These are phyloP conservation scores for Dioscorea dumetorum DNA, from an alignment of 106 monocot genomes.

Conservation along the genomic window DNA sequence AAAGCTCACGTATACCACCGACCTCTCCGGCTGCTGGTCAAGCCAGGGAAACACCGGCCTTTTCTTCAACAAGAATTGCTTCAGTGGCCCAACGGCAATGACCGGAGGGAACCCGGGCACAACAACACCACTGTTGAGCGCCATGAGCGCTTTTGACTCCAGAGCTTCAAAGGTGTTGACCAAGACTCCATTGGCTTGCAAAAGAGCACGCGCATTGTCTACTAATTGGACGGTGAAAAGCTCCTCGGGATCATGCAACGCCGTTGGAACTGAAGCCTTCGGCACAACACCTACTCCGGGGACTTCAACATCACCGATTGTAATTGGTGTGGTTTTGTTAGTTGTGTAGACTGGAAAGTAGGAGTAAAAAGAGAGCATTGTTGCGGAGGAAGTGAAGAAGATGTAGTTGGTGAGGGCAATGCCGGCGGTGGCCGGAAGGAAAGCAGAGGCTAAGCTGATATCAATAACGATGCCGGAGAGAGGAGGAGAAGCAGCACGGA, in stretches of 20 bases:
- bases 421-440: conserved; percentile 13
- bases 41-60: conserved; percentile 16
- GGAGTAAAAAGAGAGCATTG: conserved; percentile 26
- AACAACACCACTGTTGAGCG: conserved; percentile 14
- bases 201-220: conserved; percentile 7
- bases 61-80: background rate
- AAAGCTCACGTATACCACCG: conserved; percentile 38
- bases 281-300: conserved; percentile 15
- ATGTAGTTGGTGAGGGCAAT: conserved; percentile 22
- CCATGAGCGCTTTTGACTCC: conserved; percentile 18
- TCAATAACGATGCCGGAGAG: conserved; percentile 29
- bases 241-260: conserved; percentile 16
- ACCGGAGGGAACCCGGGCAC: conserved; percentile 19
- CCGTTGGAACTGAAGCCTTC: conserved; percentile 7
- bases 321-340: background rate
- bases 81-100: conserved; percentile 20
- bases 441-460: conserved; percentile 24
- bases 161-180: conserved; percentile 32
- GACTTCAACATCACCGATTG: conserved; percentile 18
- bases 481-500: conserved; percentile 12
- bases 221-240: conserved; percentile 24
- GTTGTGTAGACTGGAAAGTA: conserved; percentile 18
- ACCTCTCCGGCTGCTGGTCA: conserved; percentile 22
- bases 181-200: conserved; percentile 12
- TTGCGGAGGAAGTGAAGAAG: conserved; percentile 42